Evolutionary conservation across 2,329 filamentous ascomycete species (phyloP), one percentile per base, ranked within the genome.

Genomic region (Fusarium poae): DNA sequence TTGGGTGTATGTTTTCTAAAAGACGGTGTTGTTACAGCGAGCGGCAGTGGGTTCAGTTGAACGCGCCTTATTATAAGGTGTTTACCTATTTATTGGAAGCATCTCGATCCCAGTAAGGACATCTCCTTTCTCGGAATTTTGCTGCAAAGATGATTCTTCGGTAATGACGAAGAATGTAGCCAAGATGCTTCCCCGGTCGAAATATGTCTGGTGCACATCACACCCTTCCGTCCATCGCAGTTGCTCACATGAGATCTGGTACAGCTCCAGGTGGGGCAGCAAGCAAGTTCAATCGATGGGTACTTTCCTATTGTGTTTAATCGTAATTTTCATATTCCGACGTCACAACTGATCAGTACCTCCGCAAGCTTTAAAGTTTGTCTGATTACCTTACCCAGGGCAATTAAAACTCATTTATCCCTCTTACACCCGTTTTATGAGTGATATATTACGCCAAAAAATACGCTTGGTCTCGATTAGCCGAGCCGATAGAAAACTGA

Each of bases 1-100:
- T 55, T 55, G 60, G 60, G 49, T 50, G 59, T 64, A 50, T 49
- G 18, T 23, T 34, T 57, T 18, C 50, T 63, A 64, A 57, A 62
- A 5, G 29, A 44, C 25, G 60, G 60, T 39, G 60, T 63, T 44
- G 43, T 50, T 63, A 58, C 44, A 63, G 61, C 34, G 59, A 40
- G 50, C 30, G 15, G 27, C 7, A 40, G 43, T n/a, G 27, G 8
- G 21, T 12, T 35, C 27, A 27, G 27, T 27, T 27, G 27, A 27
- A 8, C 10, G 29, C 13, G 8, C n/a, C 30, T 15, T 15, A 21
- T 10, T 10, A 20, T n/a, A 18, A 34, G 39, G 27, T 43, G 20
- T 48, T 50, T 20, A n/a, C n/a, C n/a, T n/a, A 15, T 25, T 48
- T 10, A 32, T 48, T 48, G 20, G 29, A 20, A 32, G 40, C 8